Conservation (phyloP, 805 yeast genomes). For the Zygotorulaspora florentina region DNA sequence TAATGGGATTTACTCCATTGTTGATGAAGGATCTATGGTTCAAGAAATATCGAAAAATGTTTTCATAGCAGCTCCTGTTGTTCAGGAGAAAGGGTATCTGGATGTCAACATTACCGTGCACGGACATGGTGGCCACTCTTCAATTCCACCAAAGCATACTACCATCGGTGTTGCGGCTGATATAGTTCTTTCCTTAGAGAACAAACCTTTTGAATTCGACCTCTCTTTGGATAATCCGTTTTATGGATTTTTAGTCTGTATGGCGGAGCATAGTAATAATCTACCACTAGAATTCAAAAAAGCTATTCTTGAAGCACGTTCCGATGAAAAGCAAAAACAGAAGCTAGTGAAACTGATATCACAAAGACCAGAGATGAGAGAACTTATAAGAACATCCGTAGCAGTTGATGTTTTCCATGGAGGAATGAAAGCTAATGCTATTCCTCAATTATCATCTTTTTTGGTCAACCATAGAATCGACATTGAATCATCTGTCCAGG, state of each 20-base stretch:
- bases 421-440: slow-evolving; percentile 71
- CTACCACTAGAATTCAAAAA: slow-evolving; percentile 22
- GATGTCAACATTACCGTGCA: slow-evolving; percentile 48
- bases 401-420: slow-evolving; percentile 65
- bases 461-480: slow-evolving; percentile 62
- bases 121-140: slow-evolving; percentile 77
- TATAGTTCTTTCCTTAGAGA: slow-evolving; percentile 52
- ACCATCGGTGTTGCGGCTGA: slow-evolving; percentile 70
- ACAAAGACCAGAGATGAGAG: slow-evolving; percentile 25
- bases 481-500: slow-evolving; percentile 49
- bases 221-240: slow-evolving; percentile 56
- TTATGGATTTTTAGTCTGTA: slow-evolving; percentile 52
- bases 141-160: slow-evolving; percentile 75
- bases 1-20: slow-evolving; percentile 53
- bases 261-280: slow-evolving; percentile 46
- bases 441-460: slow-evolving; percentile 59
- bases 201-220: slow-evolving; percentile 40
- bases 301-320: slow-evolving; percentile 35
- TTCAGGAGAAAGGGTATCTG: slow-evolving; percentile 60
- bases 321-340: slow-evolving; percentile 35
- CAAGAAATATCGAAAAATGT: slow-evolving; percentile 39
- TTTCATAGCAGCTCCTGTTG: slow-evolving; percentile 50
- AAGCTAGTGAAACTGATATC: slow-evolving; percentile 30
- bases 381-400: slow-evolving; percentile 56
- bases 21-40: slow-evolving; percentile 63